These are phyloP conservation scores for Debaryomyces udenii DNA, from an alignment of 1,139 yeast species.

Conservation along the genomic window DNA sequence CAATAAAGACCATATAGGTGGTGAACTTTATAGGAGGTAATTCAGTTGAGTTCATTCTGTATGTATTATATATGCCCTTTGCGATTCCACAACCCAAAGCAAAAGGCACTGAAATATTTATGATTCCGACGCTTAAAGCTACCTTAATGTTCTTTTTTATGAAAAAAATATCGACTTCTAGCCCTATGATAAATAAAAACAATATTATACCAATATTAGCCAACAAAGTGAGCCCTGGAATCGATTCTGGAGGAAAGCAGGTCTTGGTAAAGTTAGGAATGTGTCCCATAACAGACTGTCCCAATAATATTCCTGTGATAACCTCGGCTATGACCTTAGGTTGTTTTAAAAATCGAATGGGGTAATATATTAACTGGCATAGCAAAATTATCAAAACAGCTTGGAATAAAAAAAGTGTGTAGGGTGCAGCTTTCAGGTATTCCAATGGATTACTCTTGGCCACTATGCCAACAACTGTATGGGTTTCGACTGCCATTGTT, in stretches of 20 bases:
- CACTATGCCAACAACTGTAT: conserved; percentile 62
- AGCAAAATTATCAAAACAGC: conserved; percentile 55
- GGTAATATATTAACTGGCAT: conserved; percentile 59
- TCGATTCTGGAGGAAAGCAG: conserved; percentile 64
- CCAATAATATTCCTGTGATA: conserved; percentile 69
- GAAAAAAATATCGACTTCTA: conserved; percentile 72
- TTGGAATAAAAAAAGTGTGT: conserved; percentile 64
- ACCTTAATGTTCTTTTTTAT: conserved; percentile 60
- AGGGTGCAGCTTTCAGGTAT: conserved; percentile 57
- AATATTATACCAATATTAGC: conserved; percentile 76
- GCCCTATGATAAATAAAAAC: conserved; percentile 72
- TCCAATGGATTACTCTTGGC: conserved; percentile 71
- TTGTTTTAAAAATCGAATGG: conserved; percentile 62
- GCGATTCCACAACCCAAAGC: conserved; percentile 76
- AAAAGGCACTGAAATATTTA: conserved; percentile 75
- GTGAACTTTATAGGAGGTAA: conserved; percentile 54
- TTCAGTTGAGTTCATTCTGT: conserved; percentile 35
- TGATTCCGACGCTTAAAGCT: conserved; percentile 67
- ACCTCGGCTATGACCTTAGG: conserved; percentile 83
- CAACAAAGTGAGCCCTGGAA: conserved; percentile 63
- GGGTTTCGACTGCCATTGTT: conserved; percentile 29
- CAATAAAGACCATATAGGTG: conserved; percentile 76
- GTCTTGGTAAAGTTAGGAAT: conserved; percentile 65
- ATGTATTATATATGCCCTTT: conserved; percentile 63
- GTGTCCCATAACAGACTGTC: conserved; percentile 71